phyloP scores from a whole-genome alignment of 176 grass and related monocot genomes.

The Carex pumila region DNA sequence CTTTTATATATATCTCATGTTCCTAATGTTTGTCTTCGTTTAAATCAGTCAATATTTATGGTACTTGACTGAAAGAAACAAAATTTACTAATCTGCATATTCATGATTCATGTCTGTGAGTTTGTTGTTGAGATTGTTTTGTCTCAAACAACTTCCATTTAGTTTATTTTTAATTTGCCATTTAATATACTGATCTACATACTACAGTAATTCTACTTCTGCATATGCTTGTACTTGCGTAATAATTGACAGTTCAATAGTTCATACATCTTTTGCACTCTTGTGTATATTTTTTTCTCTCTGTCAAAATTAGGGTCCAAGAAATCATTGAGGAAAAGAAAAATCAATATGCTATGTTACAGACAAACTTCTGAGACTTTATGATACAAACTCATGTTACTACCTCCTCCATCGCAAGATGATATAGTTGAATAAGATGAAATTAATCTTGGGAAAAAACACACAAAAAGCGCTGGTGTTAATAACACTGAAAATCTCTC shows the following conservation, averaged over 20 bases:
- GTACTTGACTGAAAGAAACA: background rate
- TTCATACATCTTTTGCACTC: background rate
- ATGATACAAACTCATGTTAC: conserved; percentile 10
- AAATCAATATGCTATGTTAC: background rate
- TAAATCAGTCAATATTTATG: background rate
- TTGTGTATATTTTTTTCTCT: background rate
- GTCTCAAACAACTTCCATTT: background rate
- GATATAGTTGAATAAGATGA: background rate
- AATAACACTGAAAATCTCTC: conserved; percentile 2
- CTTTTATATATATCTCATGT: background rate
- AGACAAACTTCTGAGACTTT: background rate
- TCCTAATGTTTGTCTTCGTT: background rate
- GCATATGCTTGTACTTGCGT: background rate
- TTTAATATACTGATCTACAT: background rate
- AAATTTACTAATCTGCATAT: background rate
- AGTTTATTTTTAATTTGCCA: background rate
- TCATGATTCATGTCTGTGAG: background rate
- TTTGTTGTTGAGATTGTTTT: background rate
- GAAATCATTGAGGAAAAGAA: background rate
- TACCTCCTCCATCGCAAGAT: background rate
- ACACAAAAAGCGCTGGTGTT: conserved; percentile 16
- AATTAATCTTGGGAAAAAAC: background rate
- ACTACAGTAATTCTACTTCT: background rate
- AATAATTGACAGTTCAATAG: background rate
- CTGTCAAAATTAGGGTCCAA: background rate